Base-by-base conservation (phyloP, 2,329 filamentous ascomycete species). In the Ophiostoma sp. region DNA sequence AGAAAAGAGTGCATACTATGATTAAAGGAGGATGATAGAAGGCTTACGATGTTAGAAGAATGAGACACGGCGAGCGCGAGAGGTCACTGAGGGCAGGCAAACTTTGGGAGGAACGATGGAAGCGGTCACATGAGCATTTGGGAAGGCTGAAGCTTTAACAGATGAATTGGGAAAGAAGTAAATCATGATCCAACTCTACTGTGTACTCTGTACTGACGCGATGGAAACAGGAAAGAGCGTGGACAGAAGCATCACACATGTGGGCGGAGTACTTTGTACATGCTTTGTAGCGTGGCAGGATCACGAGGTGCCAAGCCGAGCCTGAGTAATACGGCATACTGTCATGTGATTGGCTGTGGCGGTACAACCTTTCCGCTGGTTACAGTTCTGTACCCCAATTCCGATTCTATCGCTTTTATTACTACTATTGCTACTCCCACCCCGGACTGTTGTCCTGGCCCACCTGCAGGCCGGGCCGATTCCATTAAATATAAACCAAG, bases 231-330 rank as follows among this genome's bases (percentile, higher is more conserved):
- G 52, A 27, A 27, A 23, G 52, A 57, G 52, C 52, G 27, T 27
- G 52, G 52, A 10, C 27, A n/a, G 15, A 11, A 57, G 27, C 52
- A 31, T 31, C 27, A 31, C 27, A 31, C 27, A 31, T 31, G 27
- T 31, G 27, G 27, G 27, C 27, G 27, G 27, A 31, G 27, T 31
- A 31, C 27, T 31, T 17, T n/a, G 20, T 17, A 48, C 44, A n/a
- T 15, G 10, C 44, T 31, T 31, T 31, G 23, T 57, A 62, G 57
- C 57, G 57, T 62, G 27, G 57, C 57, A 62, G 4, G 27, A 17
- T 62, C 57, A 62, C 57, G 57, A 62, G 52, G 57, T 62, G 57
- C 57, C 57, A 62, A 62, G 57, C 15, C 27, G 57, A 62, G n/a
- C 52, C 52, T 57, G 52, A 57, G n/a, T 57, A 57, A 62, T 31